Conservation (phyloP, 768 basidiomycete species). For the Calocybe gangraenosa region DNA sequence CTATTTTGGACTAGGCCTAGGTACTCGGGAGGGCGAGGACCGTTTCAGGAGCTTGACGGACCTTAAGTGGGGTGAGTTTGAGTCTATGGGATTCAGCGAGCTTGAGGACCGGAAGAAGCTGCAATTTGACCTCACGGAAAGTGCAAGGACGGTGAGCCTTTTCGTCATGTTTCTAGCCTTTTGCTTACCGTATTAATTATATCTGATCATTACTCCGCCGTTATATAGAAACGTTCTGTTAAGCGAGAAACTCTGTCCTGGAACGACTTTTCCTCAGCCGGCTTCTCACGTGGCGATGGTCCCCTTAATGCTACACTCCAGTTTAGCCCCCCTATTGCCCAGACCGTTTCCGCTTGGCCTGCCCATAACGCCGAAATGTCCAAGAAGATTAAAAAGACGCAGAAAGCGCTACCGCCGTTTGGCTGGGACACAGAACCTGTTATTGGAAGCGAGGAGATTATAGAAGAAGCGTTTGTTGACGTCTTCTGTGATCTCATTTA, state of each 20-base stretch:
- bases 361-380: slow-evolving; percentile 66
- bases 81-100: slow-evolving; percentile 72
- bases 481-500: slow-evolving; percentile 81
- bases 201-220: too few relatives aligned
- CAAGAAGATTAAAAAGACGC: slow-evolving; percentile 80
- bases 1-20: slow-evolving; percentile 31
- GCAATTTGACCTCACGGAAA: slow-evolving; percentile 90
- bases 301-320: slow-evolving; percentile 79
- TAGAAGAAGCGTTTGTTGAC: slow-evolving; percentile 90
- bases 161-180: slow-evolving; percentile 6
- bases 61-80: slow-evolving; percentile 90
- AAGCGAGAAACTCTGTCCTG: slow-evolving; percentile 86
- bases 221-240: slow-evolving; percentile 59
- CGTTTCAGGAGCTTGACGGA: slow-evolving; percentile 80
- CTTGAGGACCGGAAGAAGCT: slow-evolving; percentile 65
- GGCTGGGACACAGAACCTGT: slow-evolving; percentile 91
- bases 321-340: slow-evolving; percentile 53
- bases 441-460: slow-evolving; percentile 68
- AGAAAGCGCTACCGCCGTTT: slow-evolving; percentile 79
- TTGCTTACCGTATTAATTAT: too few relatives aligned
- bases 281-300: slow-evolving; percentile 76
- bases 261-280: slow-evolving; percentile 83
- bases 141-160: slow-evolving; percentile 57
- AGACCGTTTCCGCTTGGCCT: slow-evolving; percentile 68
- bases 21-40: slow-evolving; percentile 49